A percentile compares a stretch with the other conserved stretches of the same genome.
Evolutionary conservation across 352 stramenopile species (phyloP).

Genomic region (Globisporangium lucens): DNA sequence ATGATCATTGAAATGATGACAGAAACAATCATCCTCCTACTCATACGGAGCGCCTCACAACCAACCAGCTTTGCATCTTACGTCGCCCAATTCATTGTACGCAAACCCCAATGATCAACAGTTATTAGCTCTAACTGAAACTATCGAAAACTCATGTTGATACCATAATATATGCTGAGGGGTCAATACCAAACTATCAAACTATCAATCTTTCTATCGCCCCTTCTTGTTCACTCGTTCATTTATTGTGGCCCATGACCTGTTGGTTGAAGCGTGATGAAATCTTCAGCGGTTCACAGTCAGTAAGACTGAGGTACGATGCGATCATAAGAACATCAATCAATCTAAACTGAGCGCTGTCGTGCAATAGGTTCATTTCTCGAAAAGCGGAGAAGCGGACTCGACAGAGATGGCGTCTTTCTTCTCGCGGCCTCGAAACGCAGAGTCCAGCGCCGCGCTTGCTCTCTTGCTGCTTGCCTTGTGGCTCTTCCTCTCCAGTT

Average conservation of each 20-base stretch:
- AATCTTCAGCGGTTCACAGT: too few relatives aligned
- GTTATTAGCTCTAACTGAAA: slow-evolving; percentile 91
- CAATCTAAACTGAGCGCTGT: too few relatives aligned
- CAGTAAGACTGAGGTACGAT: background rate
- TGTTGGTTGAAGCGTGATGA: too few relatives aligned
- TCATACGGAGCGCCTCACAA: slow-evolving; percentile 53
- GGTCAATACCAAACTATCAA: background rate
- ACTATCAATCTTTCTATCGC: background rate
- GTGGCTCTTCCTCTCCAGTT: too few relatives aligned
- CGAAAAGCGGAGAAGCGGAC: too few relatives aligned
- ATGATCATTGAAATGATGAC: slow-evolving; percentile 26
- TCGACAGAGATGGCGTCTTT: too few relatives aligned
- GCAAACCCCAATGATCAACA: slow-evolving; percentile 65
- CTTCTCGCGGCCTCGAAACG: too few relatives aligned
- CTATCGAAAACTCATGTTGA: slow-evolving; percentile 61
- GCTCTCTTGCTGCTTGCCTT: too few relatives aligned
- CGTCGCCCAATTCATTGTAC: too few relatives aligned
- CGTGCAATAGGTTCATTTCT: too few relatives aligned
- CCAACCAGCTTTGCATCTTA: background rate
- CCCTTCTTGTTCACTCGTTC: background rate
- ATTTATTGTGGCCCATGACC: background rate
- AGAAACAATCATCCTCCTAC: slow-evolving; percentile 66
- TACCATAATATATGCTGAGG: slow-evolving; percentile 45
- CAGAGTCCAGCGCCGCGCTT: too few relatives aligned
- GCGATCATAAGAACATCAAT: background rate